Evolutionary conservation across 805 yeast genomes (phyloP).

Genomic region (Teunomyces lycoperdinae): DNA sequence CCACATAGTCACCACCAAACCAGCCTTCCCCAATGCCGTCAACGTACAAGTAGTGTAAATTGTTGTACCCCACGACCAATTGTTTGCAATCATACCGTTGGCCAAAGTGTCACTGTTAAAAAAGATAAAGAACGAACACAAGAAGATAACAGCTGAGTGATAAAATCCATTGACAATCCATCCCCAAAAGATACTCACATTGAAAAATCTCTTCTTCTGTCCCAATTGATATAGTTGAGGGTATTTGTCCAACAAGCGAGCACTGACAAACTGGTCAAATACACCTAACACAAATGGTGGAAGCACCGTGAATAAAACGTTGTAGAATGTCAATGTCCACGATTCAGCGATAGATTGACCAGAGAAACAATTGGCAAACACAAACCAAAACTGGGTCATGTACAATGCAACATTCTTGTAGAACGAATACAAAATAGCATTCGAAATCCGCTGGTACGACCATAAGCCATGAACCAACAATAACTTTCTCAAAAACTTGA

Average conservation of each 20-base stretch:
- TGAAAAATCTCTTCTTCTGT: constrained; percentile 83
- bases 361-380: constrained; percentile 84
- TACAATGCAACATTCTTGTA: constrained; percentile 94
- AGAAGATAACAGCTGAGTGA: constrained; percentile 82
- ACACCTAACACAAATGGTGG: constrained; percentile 97
- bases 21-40: constrained; percentile 94
- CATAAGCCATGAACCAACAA: constrained; percentile 94
- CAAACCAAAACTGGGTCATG: constrained; percentile 98
- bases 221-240: constrained; percentile 93
- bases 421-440: constrained; percentile 90
- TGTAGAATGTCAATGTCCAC: constrained; percentile 96
- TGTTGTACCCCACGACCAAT: constrained; percentile 95
- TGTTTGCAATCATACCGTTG: constrained; percentile 72
- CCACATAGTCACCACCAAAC: constrained; percentile 88
- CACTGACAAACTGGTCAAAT: constrained; percentile 93
- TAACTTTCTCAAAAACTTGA: constrained; percentile 77
- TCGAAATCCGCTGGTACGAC: constrained; percentile 93
- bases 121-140: constrained; percentile 69
- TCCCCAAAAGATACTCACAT: constrained; percentile 91
- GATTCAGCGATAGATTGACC: constrained; percentile 97
- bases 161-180: constrained; percentile 96
- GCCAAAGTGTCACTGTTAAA: constrained; percentile 62
- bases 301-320: constrained; percentile 87
- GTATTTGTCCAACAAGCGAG: constrained; percentile 82
- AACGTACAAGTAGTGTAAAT: constrained; percentile 82